These are phyloP conservation scores for Saturnispora sanitii DNA, from an alignment of 805 yeast species.

Conservation along the genomic window DNA sequence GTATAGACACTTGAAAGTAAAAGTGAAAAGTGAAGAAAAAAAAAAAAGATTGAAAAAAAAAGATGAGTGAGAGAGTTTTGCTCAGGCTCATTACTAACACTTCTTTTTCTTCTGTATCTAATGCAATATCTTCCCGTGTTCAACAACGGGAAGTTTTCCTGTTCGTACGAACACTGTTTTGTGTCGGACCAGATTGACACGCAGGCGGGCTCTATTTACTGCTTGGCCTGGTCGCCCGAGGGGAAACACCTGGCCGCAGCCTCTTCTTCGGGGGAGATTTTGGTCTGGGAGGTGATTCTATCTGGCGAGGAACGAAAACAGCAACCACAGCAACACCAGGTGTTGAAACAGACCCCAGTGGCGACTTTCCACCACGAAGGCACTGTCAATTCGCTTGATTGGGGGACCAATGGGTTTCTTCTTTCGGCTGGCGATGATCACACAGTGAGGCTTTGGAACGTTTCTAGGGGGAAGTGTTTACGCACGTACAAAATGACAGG, in stretches of 20 bases:
- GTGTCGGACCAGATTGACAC: constrained; percentile 4
- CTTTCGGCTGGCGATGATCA: constrained; percentile 77
- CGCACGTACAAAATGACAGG: constrained; percentile 65
- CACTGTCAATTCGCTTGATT: constrained; percentile 66
- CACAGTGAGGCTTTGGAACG: constrained; percentile 79
- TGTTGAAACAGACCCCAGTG: constrained; percentile 44
- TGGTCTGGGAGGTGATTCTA: constrained; percentile 72
- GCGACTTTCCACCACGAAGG: constrained; percentile 51
- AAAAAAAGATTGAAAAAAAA: too few species aligned
- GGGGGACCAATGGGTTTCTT: constrained; percentile 82
- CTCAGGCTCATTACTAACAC: too few species aligned
- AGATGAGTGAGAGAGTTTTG: too few species aligned
- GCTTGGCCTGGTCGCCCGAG: constrained; percentile 62
- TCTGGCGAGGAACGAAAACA: constrained; percentile 52
- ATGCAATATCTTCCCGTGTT: constrained; percentile 6
- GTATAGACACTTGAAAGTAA: too few species aligned
- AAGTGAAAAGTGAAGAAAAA: too few species aligned
- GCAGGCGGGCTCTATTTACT: constrained; percentile 46
- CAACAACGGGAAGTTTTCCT: constrained; percentile 6
- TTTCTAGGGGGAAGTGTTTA: constrained; percentile 53
- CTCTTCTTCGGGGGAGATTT: constrained; percentile 60
- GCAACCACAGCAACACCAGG: neutral
- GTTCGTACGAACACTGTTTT: constrained; percentile 7
- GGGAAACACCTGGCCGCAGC: constrained; percentile 81
- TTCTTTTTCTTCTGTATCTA: too few species aligned